A percentile compares a stretch with the other conserved stretches of the same genome.
These are phyloP conservation scores for Podospora didyma DNA, from an alignment of 495 filamentous ascomycete genomes.

Conservation along the genomic window DNA sequence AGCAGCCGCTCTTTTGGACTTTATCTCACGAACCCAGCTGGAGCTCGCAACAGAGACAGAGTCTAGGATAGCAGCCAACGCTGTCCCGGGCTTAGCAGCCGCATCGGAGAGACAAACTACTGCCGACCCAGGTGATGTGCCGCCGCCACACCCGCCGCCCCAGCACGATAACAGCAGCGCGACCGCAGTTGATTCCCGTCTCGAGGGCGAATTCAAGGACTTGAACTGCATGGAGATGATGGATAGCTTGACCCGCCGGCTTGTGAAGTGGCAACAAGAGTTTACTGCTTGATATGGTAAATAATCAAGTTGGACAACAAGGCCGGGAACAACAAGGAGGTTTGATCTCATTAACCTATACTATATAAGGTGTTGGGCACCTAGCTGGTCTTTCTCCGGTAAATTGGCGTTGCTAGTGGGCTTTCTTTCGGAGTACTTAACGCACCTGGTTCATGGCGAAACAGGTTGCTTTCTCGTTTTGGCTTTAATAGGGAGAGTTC, in stretches of 20 bases:
- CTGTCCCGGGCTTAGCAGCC: background rate
- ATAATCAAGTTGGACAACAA: no score
- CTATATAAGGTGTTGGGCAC: no score
- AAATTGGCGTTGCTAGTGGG: no score
- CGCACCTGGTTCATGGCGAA: no score
- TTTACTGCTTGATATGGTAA: constrained; percentile 28
- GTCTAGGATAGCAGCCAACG: constrained; percentile 6
- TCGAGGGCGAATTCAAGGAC: constrained; percentile 58
- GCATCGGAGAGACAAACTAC: background rate
- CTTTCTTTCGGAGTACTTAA: no score
- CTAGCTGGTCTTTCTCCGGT: no score
- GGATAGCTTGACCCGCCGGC: constrained; percentile 68
- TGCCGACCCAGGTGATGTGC: constrained; percentile 2
- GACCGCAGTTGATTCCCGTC: background rate
- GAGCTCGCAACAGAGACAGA: constrained; percentile 66
- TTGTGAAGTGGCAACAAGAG: constrained; percentile 75
- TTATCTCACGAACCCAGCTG: constrained; percentile 84
- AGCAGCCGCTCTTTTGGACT: constrained; percentile 79
- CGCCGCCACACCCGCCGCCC: background rate
- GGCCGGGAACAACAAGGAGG: no score
- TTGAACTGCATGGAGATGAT: constrained; percentile 75
- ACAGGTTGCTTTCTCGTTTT: no score
- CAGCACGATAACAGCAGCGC: background rate
- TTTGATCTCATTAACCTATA: no score
- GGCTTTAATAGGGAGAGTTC: no score